Conservation (phyloP, 2,329 filamentous ascomycete species). For the Conoideocrella luteorostrata region DNA sequence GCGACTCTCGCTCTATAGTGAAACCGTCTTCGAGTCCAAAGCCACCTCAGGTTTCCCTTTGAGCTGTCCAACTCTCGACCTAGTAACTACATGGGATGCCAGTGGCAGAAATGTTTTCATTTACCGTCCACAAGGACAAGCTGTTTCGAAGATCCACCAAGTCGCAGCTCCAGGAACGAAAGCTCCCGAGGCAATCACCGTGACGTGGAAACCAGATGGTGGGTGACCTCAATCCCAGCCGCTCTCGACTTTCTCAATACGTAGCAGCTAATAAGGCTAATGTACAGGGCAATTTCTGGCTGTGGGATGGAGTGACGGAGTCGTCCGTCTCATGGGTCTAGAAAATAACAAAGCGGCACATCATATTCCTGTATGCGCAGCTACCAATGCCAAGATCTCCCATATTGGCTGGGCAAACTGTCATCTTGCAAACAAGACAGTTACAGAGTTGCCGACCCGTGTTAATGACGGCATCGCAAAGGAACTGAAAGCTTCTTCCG, state of each 20-base stretch:
- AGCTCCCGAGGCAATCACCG: conserved; percentile 36
- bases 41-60: conserved; percentile 55
- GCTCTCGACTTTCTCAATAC: neutral
- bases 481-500: conserved; percentile 7
- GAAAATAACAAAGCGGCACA: conserved; percentile 79
- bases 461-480: conserved; percentile 12
- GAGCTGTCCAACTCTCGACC: conserved; percentile 79
- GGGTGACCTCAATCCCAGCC: too few relatives aligned
- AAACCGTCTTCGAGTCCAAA: conserved; percentile 50
- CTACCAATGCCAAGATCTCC: conserved; percentile 36
- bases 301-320: conserved; percentile 76
- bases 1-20: conserved; percentile 44
- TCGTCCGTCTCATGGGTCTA: conserved; percentile 67
- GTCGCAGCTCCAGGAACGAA: conserved; percentile 32
- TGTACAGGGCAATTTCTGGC: conserved; percentile 67
- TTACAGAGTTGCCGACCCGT: conserved; percentile 4
- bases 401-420: conserved; percentile 49
- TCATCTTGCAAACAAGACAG: conserved; percentile 25
- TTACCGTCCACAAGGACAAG: conserved; percentile 71
- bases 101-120: conserved; percentile 64
- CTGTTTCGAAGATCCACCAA: conserved; percentile 47
- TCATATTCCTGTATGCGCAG: conserved; percentile 52
- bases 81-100: conserved; percentile 66
- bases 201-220: conserved; percentile 67
- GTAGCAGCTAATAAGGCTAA: neutral